A percentile compares a stretch with the other conserved stretches of the same genome.
phyloP scores from a whole-genome alignment of 1,284 basidiomycete genomes.

The Rhodotorula sp. region DNA sequence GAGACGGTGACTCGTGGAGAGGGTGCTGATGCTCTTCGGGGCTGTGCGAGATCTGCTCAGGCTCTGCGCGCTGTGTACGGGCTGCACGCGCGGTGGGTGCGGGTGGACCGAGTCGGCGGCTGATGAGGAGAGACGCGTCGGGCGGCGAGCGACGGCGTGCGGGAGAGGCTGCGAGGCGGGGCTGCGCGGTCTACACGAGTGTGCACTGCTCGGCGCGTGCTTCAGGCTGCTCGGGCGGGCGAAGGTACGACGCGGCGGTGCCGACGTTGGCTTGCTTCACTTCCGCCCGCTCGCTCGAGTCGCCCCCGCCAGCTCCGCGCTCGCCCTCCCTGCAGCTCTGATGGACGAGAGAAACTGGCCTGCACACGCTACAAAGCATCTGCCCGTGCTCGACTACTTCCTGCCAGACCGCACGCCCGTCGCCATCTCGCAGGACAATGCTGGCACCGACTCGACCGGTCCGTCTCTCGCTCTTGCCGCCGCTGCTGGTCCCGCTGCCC shows the following conservation, averaged over 20 bases:
- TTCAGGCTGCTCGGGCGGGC: too few species aligned
- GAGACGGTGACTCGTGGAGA: neutral
- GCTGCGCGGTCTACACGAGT: too few species aligned
- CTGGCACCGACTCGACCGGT: slow-evolving; percentile 16
- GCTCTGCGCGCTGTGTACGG: neutral
- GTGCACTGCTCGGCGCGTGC: too few species aligned
- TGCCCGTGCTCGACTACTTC: slow-evolving; percentile 55
- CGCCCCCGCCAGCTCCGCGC: neutral
- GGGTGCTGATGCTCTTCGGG: neutral
- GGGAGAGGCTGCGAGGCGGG: too few species aligned
- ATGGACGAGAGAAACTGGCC: slow-evolving; percentile 7
- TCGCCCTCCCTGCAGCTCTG: neutral
- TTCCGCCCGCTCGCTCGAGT: neutral
- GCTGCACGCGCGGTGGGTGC: too few species aligned
- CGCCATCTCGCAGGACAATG: slow-evolving; percentile 57
- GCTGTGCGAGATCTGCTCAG: too few species aligned
- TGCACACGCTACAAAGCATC: slow-evolving; percentile 35
- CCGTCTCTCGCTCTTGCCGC: neutral
- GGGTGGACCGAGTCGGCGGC: too few species aligned
- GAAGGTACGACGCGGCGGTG: too few species aligned
- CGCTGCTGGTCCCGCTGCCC: neutral
- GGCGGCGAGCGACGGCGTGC: too few species aligned
- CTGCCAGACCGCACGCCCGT: slow-evolving; percentile 49
- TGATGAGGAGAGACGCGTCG: too few species aligned
- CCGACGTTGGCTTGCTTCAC: too few species aligned